Evolutionary conservation across 1,284 basidiomycete genomes (phyloP).

Genomic region (Schizophyllum amplum): DNA sequence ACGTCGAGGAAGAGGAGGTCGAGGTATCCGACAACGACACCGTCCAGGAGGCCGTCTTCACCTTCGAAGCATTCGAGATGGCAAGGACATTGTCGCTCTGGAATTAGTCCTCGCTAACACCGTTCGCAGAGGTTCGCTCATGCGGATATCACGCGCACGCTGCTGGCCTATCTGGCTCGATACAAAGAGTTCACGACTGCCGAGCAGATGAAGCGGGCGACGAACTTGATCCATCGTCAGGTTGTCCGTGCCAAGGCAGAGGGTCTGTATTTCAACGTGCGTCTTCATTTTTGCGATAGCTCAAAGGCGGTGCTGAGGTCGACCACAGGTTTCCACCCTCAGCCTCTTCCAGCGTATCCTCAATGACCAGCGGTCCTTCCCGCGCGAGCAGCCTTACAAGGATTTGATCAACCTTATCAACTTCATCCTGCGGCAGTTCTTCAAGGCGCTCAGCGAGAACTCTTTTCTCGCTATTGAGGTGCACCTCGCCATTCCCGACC

Average conservation of each 20-base stretch:
- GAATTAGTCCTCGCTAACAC: slow-evolving; percentile 4
- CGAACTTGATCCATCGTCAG: slow-evolving; percentile 82
- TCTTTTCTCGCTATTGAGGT: slow-evolving; percentile 83
- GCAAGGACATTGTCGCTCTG: slow-evolving; percentile 36
- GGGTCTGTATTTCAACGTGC: slow-evolving; percentile 86
- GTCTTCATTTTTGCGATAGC: slow-evolving; percentile 21
- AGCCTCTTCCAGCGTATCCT: slow-evolving; percentile 80
- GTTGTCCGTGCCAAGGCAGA: slow-evolving; percentile 85
- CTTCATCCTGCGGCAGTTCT: slow-evolving; percentile 84
- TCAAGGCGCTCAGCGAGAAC: slow-evolving; percentile 79
- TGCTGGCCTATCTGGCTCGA: slow-evolving; percentile 71
- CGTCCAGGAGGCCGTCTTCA: slow-evolving; percentile 80
- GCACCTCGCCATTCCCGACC: slow-evolving; percentile 13
- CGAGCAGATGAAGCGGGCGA: slow-evolving; percentile 81
- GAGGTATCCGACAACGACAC: slow-evolving; percentile 42
- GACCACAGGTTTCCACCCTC: slow-evolving; percentile 63
- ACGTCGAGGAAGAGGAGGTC: slow-evolving; percentile 53
- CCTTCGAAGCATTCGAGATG: slow-evolving; percentile 82
- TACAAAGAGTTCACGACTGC: slow-evolving; percentile 75
- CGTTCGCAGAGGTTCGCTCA: slow-evolving; percentile 70
- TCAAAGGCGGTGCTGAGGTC: neutral
- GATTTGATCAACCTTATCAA: slow-evolving; percentile 79
- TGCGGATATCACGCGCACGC: slow-evolving; percentile 74
- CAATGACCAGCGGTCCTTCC: slow-evolving; percentile 67
- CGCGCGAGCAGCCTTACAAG: slow-evolving; percentile 70